These are phyloP conservation scores for Colletotrichum neosansevieriae DNA, from an alignment of 2,329 filamentous ascomycete species.

Conservation along the genomic window DNA sequence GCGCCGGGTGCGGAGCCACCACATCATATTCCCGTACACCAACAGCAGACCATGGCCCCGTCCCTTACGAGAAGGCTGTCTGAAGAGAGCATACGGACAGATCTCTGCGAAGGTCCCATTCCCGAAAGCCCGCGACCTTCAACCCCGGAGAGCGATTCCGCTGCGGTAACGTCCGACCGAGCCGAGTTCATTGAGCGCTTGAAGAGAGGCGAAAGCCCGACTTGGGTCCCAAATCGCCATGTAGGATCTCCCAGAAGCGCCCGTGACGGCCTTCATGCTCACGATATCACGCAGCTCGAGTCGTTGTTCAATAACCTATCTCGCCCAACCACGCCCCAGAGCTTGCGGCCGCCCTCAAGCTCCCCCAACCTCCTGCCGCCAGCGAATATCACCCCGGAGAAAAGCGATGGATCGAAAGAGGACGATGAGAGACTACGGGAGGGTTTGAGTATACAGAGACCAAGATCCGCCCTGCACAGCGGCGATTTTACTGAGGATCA, in stretches of 20 bases:
- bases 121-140: slow-evolving; percentile 53
- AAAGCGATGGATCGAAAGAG: slow-evolving; percentile 42
- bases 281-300: slow-evolving; percentile 47
- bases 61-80: slow-evolving; percentile 57
- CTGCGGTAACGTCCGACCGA: slow-evolving; percentile 67
- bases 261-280: slow-evolving; percentile 7
- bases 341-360: slow-evolving; percentile 51
- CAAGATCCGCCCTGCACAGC: slow-evolving; percentile 79
- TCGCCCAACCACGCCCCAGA: slow-evolving; percentile 52
- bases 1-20: slow-evolving; percentile 12
- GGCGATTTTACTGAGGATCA: slow-evolving; percentile 70
- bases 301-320: slow-evolving; percentile 52
- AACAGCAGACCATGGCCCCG: slow-evolving; percentile 2
- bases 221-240: slow-evolving; percentile 76
- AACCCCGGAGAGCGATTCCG: slow-evolving; percentile 48
- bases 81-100: slow-evolving; percentile 71
- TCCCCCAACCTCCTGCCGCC: slow-evolving; percentile 59
- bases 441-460: slow-evolving; percentile 79
- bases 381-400: slow-evolving; percentile 62
- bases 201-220: slow-evolving; percentile 82
- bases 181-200: slow-evolving; percentile 85
- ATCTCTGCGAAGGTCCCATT: slow-evolving; percentile 70
- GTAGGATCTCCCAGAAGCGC: slow-evolving; percentile 53
- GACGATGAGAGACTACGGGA: slow-evolving; percentile 61
- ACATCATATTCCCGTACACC: neutral